phyloP scores from a whole-genome alignment of 345 rosid genomes.

The Balakata baccata region DNA sequence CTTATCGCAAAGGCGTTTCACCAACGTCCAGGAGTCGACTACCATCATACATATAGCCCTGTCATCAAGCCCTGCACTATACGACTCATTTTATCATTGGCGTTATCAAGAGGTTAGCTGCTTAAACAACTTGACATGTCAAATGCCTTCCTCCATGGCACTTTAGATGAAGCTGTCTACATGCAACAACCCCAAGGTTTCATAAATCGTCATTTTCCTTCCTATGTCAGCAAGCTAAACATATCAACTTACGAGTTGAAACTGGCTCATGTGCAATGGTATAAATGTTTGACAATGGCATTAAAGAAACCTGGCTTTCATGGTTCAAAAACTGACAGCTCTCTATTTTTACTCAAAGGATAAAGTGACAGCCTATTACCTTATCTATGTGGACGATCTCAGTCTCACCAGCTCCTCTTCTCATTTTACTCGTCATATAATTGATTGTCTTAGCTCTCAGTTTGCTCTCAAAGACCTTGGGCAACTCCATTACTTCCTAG shows the following conservation, averaged over 20 bases:
- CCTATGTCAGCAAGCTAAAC: background rate
- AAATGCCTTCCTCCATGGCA: background rate
- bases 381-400: too few relatives aligned
- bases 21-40: too few relatives aligned
- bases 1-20: too few relatives aligned
- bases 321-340: background rate
- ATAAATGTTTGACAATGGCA: background rate
- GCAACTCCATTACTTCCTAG: background rate
- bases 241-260: background rate
- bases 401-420: too few relatives aligned
- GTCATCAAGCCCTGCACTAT: too few relatives aligned
- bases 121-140: background rate
- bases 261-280: background rate
- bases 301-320: background rate
- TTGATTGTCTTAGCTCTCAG: too few relatives aligned
- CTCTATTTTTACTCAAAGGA: background rate
- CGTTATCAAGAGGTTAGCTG: background rate
- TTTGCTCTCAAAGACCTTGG: too few relatives aligned
- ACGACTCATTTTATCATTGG: background rate
- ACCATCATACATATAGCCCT: too few relatives aligned
- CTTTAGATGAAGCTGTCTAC: background rate
- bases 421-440: too few relatives aligned
- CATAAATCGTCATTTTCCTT: background rate
- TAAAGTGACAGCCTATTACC: too few relatives aligned
- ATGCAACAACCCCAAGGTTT: background rate